Evolutionary conservation across 345 rosid species (phyloP), one percentile per base, ranked within the genome.

Genomic region (Aegle marmelos): DNA sequence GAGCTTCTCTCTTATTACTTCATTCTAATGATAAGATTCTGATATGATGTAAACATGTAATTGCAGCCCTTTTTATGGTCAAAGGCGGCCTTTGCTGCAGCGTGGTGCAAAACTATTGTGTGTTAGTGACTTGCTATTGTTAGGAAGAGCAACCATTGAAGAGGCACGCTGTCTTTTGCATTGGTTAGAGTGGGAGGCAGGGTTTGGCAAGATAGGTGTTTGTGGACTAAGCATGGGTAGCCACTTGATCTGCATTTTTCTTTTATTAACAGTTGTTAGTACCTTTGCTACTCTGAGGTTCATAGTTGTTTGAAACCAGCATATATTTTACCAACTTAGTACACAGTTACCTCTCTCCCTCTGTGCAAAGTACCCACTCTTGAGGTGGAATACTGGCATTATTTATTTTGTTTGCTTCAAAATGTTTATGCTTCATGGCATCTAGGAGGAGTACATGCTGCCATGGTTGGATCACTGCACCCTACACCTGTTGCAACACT

Each of bases 181-280:
- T 82, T 96, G 99, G 99, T 83, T 92, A 69, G 98, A 94, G 54
- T 76, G 63, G 0, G 97, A 92, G 86, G 95, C 85, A 80, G 98
- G 99, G 60, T 94, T 87, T 68, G 99, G 99, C 80, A 96, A 96
- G 89, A 90, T 83, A 88, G 99, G 99, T 39, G 88, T 94, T 76
- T 96, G 98, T 80, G 99, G 99, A 76, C 95, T 96, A 78, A 96
- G 99, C 82, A 96, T 96, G 98, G 99, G 99, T 96, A 53, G 69
- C 24, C 60, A 33, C 68, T 56, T 34, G 65, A 58, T 73, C 27
- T 57, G 48, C 28, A 6, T 19, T 14, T 75, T 30, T 10, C 64
- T 61, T 28, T 69, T 33, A 41, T 64, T 28, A 53, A 50, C 68
- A 61, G 37, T 56, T 83, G 31, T 24, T 73, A 11, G 74, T 7